These are phyloP conservation scores for Chaetomium cochliodes DNA, from an alignment of 495 filamentous ascomycete genomes.

Conservation along the genomic window DNA sequence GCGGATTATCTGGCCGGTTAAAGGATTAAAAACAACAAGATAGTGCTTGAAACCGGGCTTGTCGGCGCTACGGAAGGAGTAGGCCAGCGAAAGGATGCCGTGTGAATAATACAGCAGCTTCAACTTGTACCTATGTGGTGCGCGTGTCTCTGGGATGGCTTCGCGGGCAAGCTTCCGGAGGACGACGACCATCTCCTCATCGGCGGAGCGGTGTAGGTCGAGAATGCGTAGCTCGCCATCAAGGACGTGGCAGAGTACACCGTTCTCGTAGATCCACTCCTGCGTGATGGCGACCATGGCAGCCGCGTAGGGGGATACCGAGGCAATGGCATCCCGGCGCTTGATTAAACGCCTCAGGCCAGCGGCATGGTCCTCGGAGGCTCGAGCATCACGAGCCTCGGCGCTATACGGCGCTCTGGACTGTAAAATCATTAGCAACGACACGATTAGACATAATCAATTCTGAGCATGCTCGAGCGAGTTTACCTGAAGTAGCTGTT, in stretches of 20 bases:
- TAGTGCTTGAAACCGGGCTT: conserved; percentile 37
- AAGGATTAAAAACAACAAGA: conserved; percentile 61
- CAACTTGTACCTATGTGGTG: conserved; percentile 48
- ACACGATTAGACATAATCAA: not conserved
- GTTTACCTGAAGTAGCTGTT: conserved; percentile 57
- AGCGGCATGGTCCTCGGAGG: conserved; percentile 50
- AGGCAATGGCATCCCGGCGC: conserved; percentile 60
- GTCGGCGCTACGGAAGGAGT: conserved; percentile 40
- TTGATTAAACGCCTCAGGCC: conserved; percentile 61
- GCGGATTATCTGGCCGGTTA: conserved; percentile 42
- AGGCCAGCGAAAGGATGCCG: conserved; percentile 59
- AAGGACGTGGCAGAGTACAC: conserved; percentile 61
- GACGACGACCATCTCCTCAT: conserved; percentile 58
- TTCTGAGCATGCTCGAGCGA: not conserved
- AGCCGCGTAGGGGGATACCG: conserved; percentile 60
- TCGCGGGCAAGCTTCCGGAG: conserved; percentile 48
- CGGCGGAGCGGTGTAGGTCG: conserved; percentile 54
- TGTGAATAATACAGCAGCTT: conserved; percentile 61
- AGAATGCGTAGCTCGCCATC: conserved; percentile 60
- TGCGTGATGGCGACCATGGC: conserved; percentile 59
- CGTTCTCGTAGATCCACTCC: conserved; percentile 62
- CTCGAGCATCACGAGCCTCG: conserved; percentile 55
- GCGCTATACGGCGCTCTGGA: conserved; percentile 54
- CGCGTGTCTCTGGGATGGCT: conserved; percentile 32
- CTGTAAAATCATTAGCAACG: conserved; percentile 39